phyloP scores from a whole-genome alignment of 345 rosid species.

The Hirschfeldia incana region DNA sequence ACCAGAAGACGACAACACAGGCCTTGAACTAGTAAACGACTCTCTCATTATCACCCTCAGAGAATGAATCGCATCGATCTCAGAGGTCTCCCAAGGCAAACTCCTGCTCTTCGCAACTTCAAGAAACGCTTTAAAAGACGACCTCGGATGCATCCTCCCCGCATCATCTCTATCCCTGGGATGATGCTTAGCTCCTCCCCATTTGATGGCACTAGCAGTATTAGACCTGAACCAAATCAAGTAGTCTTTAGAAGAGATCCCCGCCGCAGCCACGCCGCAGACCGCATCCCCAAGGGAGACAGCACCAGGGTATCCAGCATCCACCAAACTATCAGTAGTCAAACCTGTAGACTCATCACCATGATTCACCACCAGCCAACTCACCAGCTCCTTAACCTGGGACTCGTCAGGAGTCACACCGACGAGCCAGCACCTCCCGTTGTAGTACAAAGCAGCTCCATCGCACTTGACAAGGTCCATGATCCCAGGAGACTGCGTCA shows the following conservation, averaged over 20 bases:
- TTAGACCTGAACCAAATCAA: conserved; percentile 93
- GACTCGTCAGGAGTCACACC: conserved; percentile 79
- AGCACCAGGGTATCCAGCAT: conserved; percentile 73
- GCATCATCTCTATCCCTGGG: conserved; percentile 63
- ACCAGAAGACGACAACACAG: conserved; percentile 15
- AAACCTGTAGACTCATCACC: conserved; percentile 68
- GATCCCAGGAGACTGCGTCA: conserved; percentile 82
- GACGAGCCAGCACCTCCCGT: conserved; percentile 61
- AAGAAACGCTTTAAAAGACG: conserved; percentile 79
- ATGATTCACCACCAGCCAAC: conserved; percentile 64
- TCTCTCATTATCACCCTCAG: conserved; percentile 77
- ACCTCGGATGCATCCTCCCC: conserved; percentile 76
- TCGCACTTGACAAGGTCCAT: conserved; percentile 92
- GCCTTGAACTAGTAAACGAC: conserved; percentile 43
- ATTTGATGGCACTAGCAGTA: conserved; percentile 69
- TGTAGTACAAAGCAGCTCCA: conserved; percentile 76
- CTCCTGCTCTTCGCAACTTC: conserved; percentile 78
- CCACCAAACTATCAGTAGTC: conserved; percentile 73
- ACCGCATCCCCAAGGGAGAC: conserved; percentile 68
- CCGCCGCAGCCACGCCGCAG: conserved; percentile 84
- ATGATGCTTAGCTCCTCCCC: conserved; percentile 92
- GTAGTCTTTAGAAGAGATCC: conserved; percentile 65
- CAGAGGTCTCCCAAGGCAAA: conserved; percentile 78
- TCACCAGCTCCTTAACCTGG: conserved; percentile 64
- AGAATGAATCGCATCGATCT: conserved; percentile 81